phyloP scores from a whole-genome alignment of 139 green algal genomes.

The Zygnema cylindricum region DNA sequence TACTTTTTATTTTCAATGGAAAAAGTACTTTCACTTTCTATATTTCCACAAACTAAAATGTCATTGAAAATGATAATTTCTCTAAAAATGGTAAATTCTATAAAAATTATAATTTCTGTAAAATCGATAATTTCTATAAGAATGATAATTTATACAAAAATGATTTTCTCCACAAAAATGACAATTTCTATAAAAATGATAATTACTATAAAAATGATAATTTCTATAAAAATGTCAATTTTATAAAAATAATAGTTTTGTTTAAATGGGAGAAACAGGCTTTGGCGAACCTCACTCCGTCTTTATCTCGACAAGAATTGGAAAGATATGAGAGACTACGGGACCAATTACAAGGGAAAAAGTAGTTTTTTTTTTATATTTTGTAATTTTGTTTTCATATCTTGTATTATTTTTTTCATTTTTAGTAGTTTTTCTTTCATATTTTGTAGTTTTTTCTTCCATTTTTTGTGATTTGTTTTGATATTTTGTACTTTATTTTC shows the following conservation, averaged over 20 bases:
- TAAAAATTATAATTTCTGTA: conserved; percentile 13
- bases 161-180: neutral
- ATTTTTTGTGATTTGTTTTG: no score
- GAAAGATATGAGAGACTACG: conserved; percentile 77
- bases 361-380: no score
- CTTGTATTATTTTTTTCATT: no score
- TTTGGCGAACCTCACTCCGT: conserved; percentile 75
- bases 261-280: conserved; percentile 43
- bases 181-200: neutral
- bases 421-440: no score
- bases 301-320: conserved; percentile 81
- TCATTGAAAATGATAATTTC: neutral
- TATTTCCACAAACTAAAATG: neutral
- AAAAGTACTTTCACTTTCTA: no score
- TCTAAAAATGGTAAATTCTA: neutral
- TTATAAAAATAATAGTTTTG: neutral
- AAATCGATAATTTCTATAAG: neutral
- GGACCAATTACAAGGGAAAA: conserved; percentile 73
- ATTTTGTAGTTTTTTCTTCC: no score
- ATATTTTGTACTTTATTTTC: no score
- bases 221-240: conserved; percentile 7
- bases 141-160: neutral
- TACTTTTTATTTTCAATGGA: no score
- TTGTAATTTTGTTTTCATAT: no score
- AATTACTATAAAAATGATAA: neutral